Conservation (phyloP, 2,329 filamentous ascomycete genomes). For the Sarocladium strictum region DNA sequence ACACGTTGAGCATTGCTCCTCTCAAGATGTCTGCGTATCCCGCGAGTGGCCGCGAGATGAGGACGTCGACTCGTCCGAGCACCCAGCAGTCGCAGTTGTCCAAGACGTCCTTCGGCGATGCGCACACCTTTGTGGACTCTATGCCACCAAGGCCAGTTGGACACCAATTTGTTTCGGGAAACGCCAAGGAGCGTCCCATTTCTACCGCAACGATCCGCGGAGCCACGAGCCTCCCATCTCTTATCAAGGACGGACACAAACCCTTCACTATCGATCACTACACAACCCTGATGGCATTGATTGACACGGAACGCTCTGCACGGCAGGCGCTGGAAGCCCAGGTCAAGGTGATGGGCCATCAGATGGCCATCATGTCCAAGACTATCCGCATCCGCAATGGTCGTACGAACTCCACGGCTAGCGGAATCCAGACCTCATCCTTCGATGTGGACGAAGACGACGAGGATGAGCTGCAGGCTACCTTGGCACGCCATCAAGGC, state of each 20-base stretch:
- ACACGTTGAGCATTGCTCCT: conserved; percentile 11
- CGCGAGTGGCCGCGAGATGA: conserved; percentile 4
- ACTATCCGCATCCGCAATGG: conserved; percentile 14
- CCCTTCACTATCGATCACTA: conserved; percentile 40
- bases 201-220: conserved; percentile 44
- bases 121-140: conserved; percentile 38
- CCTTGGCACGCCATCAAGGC: conserved; percentile 7
- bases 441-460: conserved; percentile 39
- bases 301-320: conserved; percentile 51
- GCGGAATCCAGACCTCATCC: conserved; percentile 25
- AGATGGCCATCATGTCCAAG: conserved; percentile 41
- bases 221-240: conserved; percentile 36
- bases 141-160: conserved; percentile 21
- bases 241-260: conserved; percentile 26
- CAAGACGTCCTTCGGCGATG: conserved; percentile 39
- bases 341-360: conserved; percentile 46
- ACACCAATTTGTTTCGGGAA: not conserved
- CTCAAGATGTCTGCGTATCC: conserved; percentile 8
- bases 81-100: conserved; percentile 37
- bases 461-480: conserved; percentile 19
- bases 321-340: conserved; percentile 50
- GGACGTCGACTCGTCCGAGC: conserved; percentile 17
- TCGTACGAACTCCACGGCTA: conserved; percentile 2
- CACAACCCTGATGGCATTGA: conserved; percentile 41
- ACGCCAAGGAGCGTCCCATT: conserved; percentile 27